Base-by-base conservation (phyloP, 2,329 filamentous ascomycete genomes). In the Penicillium capsulatum region DNA sequence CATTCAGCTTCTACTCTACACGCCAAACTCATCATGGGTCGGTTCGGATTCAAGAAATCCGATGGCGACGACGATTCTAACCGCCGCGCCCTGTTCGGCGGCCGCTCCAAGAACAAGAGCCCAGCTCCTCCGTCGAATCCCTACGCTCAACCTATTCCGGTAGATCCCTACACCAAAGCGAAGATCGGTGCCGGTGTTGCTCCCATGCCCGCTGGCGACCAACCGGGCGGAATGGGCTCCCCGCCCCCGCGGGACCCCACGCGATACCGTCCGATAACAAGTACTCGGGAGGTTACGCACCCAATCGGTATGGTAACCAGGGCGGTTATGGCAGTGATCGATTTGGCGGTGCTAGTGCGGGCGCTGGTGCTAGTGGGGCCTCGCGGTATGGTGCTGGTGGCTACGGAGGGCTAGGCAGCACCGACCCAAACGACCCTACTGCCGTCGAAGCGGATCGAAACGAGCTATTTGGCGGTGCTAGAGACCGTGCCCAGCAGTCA, bases 51-150 rank as follows among this genome's bases (percentile, higher is more conserved):
- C 51, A 77, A 76, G 59, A 80, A 80, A 59, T 72, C 68, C 46
- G 69, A 69, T 45, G 72, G 75, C 48, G 72, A 75, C 45, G 65
- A 75, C 42, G 65, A 67, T 36, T 64, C 64, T 27, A 72, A 69
- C 59, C 74, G 77, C 60, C 68, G 66, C 40, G 75, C 76, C n/a
- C 73, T 82, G 20, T 81, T 82, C 53, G 76, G 77, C 48, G 68
- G 68, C 49, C 67, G 73, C 48, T 72, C 69, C 35, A 79, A 77
- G 60, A 70, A 68, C 50, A 78, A 78, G 59, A 71, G 68, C 38
- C 66, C 74, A 17, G 67, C 71, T 17, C 67, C 73, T 20, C 59
- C 69, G 24, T 65, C 66, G 17, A 77, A 81, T 55, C 78, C 77
- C 16, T 80, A 80, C 51, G 76, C 76, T 30, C 71, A 74, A 34